Base-by-base conservation (phyloP, 2,329 filamentous ascomycete species). In the Tympanopsis confertula region DNA sequence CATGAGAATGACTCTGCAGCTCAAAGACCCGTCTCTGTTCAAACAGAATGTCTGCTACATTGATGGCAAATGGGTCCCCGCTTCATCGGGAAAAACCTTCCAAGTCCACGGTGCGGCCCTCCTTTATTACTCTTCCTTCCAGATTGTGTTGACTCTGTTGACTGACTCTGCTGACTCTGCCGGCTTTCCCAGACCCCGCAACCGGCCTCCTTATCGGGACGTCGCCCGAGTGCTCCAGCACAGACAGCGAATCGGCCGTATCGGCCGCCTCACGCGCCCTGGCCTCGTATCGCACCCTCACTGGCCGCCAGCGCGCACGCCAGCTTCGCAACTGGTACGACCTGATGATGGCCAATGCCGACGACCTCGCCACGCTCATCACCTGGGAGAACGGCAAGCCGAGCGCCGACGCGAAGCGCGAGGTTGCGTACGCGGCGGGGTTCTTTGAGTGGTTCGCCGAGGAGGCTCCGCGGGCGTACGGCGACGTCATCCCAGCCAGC, bases 321-420 rank as follows among this genome's bases (percentile, higher is more conserved):
- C 63, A 89, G 52, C 66, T 94, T 45, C 71, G 83, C 39, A 80
- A 75, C 55, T 93, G 85, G 86, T 86, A 86, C 59, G 78, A 89
- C 46, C 65, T 89, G 46, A 77, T 91, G 67, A 57, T 81, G 20
- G 82, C 82, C 42, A 87, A 93, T 49, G 68, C 74, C 35, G 84
- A 88, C 20, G 86, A 94, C 53, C 66, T 94, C 20, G 83, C 85
- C 5, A 85, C 69, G 42, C 68, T 94, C 43, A 87, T 94, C 51
- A 91, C 86, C 28, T 85, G 82, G 78, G 86, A 94, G 65, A 93
- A 93, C 47, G 86, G 86, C 45, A 94, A 94, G 65, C 84, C 86
- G 2, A 52, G 83, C 19, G 74, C 82, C 20, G 83, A 88, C 52
- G 79, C 83, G 24, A 75, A 74, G 53, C 79, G 77, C 26, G 83